Conservation (phyloP, 164 flowering plant species). For the Nymphaea thermarum region DNA sequence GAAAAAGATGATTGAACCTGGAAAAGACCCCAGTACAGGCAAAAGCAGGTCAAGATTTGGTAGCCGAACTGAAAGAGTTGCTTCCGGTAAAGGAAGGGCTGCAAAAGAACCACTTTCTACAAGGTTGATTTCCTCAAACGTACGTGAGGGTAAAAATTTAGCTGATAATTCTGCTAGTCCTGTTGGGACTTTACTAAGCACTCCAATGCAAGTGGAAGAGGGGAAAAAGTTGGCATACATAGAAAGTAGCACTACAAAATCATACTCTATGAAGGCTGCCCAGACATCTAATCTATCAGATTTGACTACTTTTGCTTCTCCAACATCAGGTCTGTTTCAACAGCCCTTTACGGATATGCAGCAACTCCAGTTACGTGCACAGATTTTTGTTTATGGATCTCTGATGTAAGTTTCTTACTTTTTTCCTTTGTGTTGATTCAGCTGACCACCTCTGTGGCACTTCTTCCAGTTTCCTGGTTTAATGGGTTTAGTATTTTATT, state of each 20-base stretch:
- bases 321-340: neutral
- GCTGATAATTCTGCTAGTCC: neutral
- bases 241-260: constrained; percentile 1
- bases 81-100: neutral
- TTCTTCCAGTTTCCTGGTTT: neutral
- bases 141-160: neutral
- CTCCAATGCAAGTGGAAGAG: neutral
- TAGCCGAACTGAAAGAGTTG: neutral
- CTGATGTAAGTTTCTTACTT: constrained; percentile 41
- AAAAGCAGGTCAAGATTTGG: neutral
- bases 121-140: neutral
- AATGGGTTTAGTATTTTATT: constrained; percentile 4
- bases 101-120: neutral
- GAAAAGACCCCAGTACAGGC: neutral
- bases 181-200: neutral
- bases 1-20: neutral
- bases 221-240: neutral
- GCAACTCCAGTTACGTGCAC: constrained; percentile 97
- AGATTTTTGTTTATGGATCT: constrained; percentile 98
- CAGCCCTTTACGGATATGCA: constrained; percentile 52
- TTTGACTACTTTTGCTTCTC: neutral
- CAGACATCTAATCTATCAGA: constrained; percentile 1
- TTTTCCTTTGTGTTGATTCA: neutral
- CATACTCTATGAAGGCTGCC: neutral
- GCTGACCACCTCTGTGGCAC: neutral